Base-by-base conservation (phyloP, 768 basidiomycete species). In the Epithele typhae region DNA sequence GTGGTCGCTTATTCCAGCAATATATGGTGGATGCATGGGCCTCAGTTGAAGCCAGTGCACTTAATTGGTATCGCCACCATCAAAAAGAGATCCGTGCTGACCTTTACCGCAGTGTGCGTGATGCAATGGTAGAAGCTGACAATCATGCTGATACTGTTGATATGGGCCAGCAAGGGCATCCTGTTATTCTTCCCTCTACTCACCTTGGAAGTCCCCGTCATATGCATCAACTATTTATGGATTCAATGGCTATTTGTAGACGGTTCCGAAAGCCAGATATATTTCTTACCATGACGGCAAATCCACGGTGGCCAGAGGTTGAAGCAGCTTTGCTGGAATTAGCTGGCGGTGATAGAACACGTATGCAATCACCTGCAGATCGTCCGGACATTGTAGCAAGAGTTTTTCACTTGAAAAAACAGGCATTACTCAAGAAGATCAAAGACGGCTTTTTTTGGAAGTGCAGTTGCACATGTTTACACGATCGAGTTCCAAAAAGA, bases 401-500 rank as follows among this genome's bases (percentile, higher is more conserved):
- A 0, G 71, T 81, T 1, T 79, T 82, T 51, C 34, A 70, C 12
- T 32, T 60, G 37, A 77, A 79, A 56, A 66, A 65, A 32, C 49
- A 67, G 9, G 66, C 60, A 5, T 21, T 62, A 9, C 25, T 62
- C 0, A 27, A 68, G 2, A 60, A 64, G 19, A 66, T 81, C 7
- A 59, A 61, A 11, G 21, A 67, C 34, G 67, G 68, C 7, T 59
- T 73, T 35, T n/a, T 69, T 77, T 62, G 78, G 78, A 0, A 8
- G 47, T 1, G 47, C 61, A 5, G 68, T 68, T 25, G 78, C 72
- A 4, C 59, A 67, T 45, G 70, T 81, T 0, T 76, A 77, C 45
- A 71, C 69, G 9, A 77, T 79, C 41, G 75, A 83, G 49, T 81
- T 79, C 53, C 79, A 81, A 55, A 81, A 48, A 57, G 72, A 0